A percentile compares a stretch with the other conserved stretches of the same genome.
Evolutionary conservation across 306 rosid genomes (phyloP).

Genomic region (Cotoneaster glaucophyllus): DNA sequence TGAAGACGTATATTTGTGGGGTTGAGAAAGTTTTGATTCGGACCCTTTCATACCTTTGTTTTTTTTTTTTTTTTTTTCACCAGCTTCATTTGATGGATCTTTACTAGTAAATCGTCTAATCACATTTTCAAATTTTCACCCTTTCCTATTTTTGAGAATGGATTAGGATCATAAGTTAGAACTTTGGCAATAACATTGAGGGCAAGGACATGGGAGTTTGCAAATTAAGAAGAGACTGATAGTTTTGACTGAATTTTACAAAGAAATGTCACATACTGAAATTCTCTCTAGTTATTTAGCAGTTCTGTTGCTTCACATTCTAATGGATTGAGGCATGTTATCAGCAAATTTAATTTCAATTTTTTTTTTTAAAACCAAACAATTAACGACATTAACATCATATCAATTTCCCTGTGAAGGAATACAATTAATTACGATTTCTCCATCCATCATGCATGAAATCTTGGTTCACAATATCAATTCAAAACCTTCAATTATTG

Average conservation of each 20-base stretch:
- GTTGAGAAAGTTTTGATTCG: neutral
- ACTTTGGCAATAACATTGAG: neutral
- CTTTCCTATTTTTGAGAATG: too few relatives aligned
- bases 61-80: neutral
- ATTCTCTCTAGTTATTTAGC: neutral
- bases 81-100: neutral
- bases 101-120: neutral
- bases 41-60: neutral
- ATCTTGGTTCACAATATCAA: neutral
- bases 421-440: constrained; percentile 11
- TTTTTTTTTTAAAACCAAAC: neutral
- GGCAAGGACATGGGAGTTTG: neutral
- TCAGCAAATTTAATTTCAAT: neutral
- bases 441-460: neutral
- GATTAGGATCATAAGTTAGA: too few relatives aligned
- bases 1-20: neutral
- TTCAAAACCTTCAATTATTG: neutral
- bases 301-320: neutral
- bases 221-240: too few relatives aligned
- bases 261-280: neutral
- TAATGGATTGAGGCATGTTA: neutral
- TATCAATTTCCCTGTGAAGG: neutral
- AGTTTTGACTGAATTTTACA: neutral
- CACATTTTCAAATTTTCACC: neutral
- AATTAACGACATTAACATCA: neutral